Base-by-base conservation (phyloP, 139 green algal species). In the Chlamydomonas schloesseri region DNA sequence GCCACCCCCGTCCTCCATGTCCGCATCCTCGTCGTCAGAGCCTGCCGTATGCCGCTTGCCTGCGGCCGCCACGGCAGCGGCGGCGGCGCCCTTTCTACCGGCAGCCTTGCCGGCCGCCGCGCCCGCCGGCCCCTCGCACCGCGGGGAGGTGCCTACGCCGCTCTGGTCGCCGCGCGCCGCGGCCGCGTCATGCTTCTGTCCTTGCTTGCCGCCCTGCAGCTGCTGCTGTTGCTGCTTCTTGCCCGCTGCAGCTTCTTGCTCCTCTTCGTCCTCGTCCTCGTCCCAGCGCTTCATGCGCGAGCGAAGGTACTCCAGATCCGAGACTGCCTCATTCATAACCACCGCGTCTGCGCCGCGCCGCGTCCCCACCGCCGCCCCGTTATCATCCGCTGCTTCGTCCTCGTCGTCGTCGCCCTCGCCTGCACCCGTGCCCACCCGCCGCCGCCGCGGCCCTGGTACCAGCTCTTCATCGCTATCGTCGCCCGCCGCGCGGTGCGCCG, bases 291-390 rank as follows among this genome's bases (percentile, higher is more conserved):
- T 77, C 93, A 99, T 95, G 20, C 95, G 90, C 17, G 89, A 93
- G 24, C 82, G 86, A 36, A 99, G 78, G 74, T 99, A 99, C 14
- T 98, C 96, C 78, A 98, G 69, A 53, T 99, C 96, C 46, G 94
- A 97, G 53, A 98, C 82, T 0, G 64, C 92, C 23, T 92, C 92
- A 26, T 93, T 84, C 36, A 91, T 64, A 29, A 93, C 83, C 34
- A 87, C 71, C 57, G 73, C 71, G 31, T 73, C 79, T 11, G 26
- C 17, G 29, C 67, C 42, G 46, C 85, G 69, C 47, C 64, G 13
- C 76, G 14, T 71, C 90, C 23, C 57, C 58, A 81, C 82, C 29
- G 73, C 83, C 29, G 88, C 76, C 4, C 80, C 53, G 3, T 73
- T 80, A 23, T 60, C 53, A 26, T 89, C 82, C 21, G 2, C 26